Evolutionary conservation across 1,284 basidiomycete genomes (phyloP).

Genomic region (Cryptococcus sp.): DNA sequence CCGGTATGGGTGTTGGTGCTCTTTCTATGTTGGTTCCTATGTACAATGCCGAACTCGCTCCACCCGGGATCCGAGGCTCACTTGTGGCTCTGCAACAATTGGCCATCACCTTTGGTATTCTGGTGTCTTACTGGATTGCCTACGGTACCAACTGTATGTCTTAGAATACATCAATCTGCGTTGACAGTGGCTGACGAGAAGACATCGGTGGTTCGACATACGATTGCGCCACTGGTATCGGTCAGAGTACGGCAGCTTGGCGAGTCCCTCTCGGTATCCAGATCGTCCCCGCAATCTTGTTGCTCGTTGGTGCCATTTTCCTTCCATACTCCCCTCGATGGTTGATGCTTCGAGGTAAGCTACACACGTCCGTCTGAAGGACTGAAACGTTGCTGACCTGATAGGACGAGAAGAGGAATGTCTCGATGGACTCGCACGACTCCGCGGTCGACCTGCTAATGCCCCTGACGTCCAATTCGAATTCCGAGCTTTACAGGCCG

Average conservation of each 20-base stretch:
- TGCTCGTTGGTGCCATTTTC: slow-evolving; percentile 46
- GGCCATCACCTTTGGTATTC: slow-evolving; percentile 61
- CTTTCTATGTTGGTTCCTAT: slow-evolving; percentile 47
- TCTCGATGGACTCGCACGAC: slow-evolving; percentile 59
- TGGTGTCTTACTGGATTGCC: slow-evolving; percentile 69
- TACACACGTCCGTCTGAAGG: background rate
- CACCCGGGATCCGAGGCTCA: slow-evolving; percentile 75
- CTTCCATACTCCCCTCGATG: slow-evolving; percentile 58
- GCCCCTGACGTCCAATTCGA: slow-evolving; percentile 67
- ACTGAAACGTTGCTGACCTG: slow-evolving; percentile 47
- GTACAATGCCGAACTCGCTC: slow-evolving; percentile 72
- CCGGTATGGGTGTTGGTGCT: slow-evolving; percentile 45
- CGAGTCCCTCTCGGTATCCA: slow-evolving; percentile 70
- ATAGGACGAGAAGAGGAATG: slow-evolving; percentile 67
- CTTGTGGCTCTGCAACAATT: slow-evolving; percentile 76
- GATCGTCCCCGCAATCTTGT: slow-evolving; percentile 55
- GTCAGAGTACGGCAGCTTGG: slow-evolving; percentile 61
- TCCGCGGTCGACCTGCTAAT: slow-evolving; percentile 58
- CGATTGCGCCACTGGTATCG: slow-evolving; percentile 6
- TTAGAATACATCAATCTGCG: background rate
- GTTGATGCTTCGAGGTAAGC: slow-evolving; percentile 57
- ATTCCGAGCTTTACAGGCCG: slow-evolving; percentile 75
- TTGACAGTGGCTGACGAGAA: slow-evolving; percentile 1
- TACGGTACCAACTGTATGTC: slow-evolving; percentile 61
- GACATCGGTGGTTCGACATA: slow-evolving; percentile 42